Evolutionary conservation across 345 rosid species (phyloP), one percentile per base, ranked within the genome.

Genomic region (Salix purpurea): DNA sequence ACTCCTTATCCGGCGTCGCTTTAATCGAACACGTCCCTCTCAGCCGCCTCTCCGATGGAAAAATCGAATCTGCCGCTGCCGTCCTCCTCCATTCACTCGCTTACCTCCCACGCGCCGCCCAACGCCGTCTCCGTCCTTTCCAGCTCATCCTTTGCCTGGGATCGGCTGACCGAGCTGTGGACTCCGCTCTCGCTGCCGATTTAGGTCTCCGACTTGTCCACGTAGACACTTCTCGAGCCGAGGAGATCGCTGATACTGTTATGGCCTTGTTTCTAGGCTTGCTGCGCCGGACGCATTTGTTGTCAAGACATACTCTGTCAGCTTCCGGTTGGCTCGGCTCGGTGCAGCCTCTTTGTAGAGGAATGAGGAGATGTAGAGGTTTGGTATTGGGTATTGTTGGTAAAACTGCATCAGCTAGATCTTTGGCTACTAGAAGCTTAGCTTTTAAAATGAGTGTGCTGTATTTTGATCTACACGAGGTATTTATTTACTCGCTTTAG

Each of bases 41-140:
- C 82, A 86, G 97, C 81, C 90, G 94, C 84, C 80, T 96, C 77
- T 86, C 96, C 77, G 98, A 91, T 56, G 93, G 96, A 12, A 89
- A 87, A 87, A 94, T 92, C 89, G 97, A 94, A 82, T 82, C 95
- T 34, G 97, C 99, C 60, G 85, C 97, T 19, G 98, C 97, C 24
- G 92, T 96, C 68, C 87, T 96, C 80, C 85, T 96, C 80, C 98
- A 96, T 78, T 94, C 99, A 72, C 94, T 96, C 32, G 91, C 97
- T 21, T 94, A 86, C 89, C 94, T 96, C 70, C 99, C 99, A n/a
- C 97, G 98, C 7, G 99, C 99, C 24, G 99, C 97, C 67, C 98
- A 96, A 77, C 97, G 98, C 69, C 93, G 97, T 18, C 96, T 96
- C 87, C 97, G 95, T 24, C 96, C 98, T 69, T 86, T 88, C 86